Evolutionary conservation across 805 yeast genomes (phyloP).

Genomic region (Isabelozyma rhagii): DNA sequence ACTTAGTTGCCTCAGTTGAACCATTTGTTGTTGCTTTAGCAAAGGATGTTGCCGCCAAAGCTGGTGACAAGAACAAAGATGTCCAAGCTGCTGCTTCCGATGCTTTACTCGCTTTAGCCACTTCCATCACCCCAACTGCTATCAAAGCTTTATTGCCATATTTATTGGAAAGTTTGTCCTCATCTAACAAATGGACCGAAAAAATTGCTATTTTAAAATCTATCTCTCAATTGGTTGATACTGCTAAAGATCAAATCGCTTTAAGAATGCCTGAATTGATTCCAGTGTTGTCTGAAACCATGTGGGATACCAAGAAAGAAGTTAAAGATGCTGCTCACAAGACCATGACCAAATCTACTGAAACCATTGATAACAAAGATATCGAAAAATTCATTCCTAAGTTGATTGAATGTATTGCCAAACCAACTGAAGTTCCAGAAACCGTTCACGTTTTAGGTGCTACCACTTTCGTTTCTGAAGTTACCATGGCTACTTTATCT

Average conservation of each 20-base stretch:
- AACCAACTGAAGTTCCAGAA: constrained; percentile 97
- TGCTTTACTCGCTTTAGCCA: constrained; percentile 75
- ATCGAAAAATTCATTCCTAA: constrained; percentile 98
- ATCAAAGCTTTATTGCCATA: constrained; percentile 87
- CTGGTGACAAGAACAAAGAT: constrained; percentile 88
- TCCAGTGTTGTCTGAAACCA: constrained; percentile 97
- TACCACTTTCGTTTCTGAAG: constrained; percentile 99
- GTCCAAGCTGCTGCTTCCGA: constrained; percentile 69
- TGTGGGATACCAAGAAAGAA: constrained; percentile 99
- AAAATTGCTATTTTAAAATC: constrained; percentile 88
- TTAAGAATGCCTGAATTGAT: constrained; percentile 99
- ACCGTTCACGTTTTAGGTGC: constrained; percentile 99
- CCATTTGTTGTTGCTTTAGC: constrained; percentile 86
- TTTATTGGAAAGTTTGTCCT: constrained; percentile 62
- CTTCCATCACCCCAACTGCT: constrained; percentile 87
- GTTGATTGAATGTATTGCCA: constrained; percentile 93
- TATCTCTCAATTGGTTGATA: constrained; percentile 82
- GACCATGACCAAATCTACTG: constrained; percentile 94
- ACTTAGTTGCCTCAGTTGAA: constrained; percentile 88
- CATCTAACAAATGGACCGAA: constrained; percentile 96
- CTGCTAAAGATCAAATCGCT: constrained; percentile 94
- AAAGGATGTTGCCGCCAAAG: constrained; percentile 64
- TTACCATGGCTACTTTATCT: constrained; percentile 98
- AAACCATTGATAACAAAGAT: constrained; percentile 99
- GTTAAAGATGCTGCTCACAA: constrained; percentile 95